A percentile compares a stretch with the other conserved stretches of the same genome.
Conservation (phyloP, 805 yeast species). For the Sugiyamaella boreocaroliniensis region DNA sequence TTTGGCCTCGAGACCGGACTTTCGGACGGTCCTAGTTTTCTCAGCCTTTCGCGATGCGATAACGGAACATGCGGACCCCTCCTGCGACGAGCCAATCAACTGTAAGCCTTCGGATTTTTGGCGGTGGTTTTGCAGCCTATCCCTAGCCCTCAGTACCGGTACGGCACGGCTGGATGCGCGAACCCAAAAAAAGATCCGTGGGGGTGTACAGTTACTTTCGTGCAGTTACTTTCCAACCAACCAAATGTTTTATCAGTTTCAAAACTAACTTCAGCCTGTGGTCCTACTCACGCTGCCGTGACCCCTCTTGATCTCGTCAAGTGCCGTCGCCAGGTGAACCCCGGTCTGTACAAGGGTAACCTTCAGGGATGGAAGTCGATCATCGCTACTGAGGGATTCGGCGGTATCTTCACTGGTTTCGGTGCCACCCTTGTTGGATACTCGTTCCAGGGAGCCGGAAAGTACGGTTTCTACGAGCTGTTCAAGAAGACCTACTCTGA, state of each 20-base stretch:
- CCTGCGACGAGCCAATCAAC: not conserved
- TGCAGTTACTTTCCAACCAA: too few relatives aligned
- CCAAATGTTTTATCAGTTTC: too few relatives aligned
- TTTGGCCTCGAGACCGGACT: too few relatives aligned
- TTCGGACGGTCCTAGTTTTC: too few relatives aligned
- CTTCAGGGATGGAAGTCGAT: slow-evolving; percentile 77
- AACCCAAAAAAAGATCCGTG: too few relatives aligned
- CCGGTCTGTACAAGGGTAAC: slow-evolving; percentile 66
- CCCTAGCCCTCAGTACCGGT: not conserved
- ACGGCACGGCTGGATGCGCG: too few relatives aligned
- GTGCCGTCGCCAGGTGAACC: slow-evolving; percentile 84
- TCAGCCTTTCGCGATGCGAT: not conserved
- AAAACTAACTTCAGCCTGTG: slow-evolving; percentile 55
- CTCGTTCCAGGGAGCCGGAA: slow-evolving; percentile 94
- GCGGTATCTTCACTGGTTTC: slow-evolving; percentile 76
- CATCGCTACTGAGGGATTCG: slow-evolving; percentile 62
- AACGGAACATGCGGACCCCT: not conserved
- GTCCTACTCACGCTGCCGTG: slow-evolving; percentile 91
- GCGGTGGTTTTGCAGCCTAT: not conserved
- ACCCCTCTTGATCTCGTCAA: slow-evolving; percentile 92
- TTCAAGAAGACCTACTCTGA: slow-evolving; percentile 77
- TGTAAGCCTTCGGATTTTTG: not conserved
- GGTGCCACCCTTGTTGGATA: slow-evolving; percentile 93
- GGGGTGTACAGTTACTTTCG: too few relatives aligned
- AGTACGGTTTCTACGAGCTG: slow-evolving; percentile 89